Evolutionary conservation across 83 land plant genomes (phyloP).

Genomic region (Picea engelmannii): DNA sequence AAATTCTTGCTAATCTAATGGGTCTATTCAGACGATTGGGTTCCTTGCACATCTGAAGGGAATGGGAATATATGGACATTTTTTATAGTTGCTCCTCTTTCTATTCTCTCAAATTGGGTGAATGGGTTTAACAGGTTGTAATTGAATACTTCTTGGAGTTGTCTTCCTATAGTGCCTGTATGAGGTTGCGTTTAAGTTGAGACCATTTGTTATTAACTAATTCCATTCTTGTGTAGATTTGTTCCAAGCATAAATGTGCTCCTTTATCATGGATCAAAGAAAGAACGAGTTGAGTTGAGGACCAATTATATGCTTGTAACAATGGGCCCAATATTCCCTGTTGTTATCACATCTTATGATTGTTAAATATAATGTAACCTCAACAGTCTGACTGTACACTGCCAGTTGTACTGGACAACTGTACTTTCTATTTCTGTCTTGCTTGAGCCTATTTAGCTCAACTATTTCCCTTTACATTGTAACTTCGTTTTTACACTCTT

Average conservation of each 20-base stretch:
- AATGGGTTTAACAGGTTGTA: slow-evolving; percentile 35
- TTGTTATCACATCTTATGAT: slow-evolving; percentile 86
- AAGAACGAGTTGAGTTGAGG: slow-evolving; percentile 57
- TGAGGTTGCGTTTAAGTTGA: background rate
- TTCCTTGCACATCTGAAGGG: slow-evolving; percentile 91
- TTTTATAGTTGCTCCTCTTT: slow-evolving; percentile 87
- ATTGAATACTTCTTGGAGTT: background rate
- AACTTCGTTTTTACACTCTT: no score
- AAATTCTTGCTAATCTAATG: slow-evolving; percentile 98
- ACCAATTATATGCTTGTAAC: slow-evolving; percentile 61
- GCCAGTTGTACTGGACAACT: no score
- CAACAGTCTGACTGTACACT: no score
- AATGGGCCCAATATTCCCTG: slow-evolving; percentile 62
- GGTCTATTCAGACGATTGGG: slow-evolving; percentile 90
- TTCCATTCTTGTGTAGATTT: slow-evolving; percentile 42
- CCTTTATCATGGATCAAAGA: slow-evolving; percentile 82
- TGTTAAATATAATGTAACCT: no score
- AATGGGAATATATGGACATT: slow-evolving; percentile 84
- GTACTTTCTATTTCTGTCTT: no score
- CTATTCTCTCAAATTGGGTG: slow-evolving; percentile 92
- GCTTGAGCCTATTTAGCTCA: no score
- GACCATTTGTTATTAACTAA: background rate
- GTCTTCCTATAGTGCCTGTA: background rate
- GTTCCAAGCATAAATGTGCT: slow-evolving; percentile 64
- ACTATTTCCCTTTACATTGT: no score